Evolutionary conservation across 805 yeast genomes (phyloP).

Genomic region (Lipomyces spencermartinsiae): DNA sequence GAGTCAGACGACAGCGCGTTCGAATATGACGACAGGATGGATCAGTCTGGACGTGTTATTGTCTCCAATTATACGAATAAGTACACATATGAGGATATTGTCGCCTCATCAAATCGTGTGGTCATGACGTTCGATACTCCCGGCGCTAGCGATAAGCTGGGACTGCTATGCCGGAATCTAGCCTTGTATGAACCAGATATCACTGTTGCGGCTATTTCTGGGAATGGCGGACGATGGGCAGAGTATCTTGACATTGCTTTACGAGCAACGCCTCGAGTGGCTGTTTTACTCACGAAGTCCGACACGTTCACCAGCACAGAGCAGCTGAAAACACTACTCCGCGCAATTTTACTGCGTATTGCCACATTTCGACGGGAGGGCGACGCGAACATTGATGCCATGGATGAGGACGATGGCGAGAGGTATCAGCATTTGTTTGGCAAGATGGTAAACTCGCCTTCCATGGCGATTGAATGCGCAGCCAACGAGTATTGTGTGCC

Average conservation of each 20-base stretch:
- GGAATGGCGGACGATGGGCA: conserved; percentile 24
- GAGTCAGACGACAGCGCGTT: conserved; percentile 7
- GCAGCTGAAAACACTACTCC: conserved; percentile 23
- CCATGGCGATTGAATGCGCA: conserved; percentile 30
- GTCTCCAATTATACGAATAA: conserved; percentile 30
- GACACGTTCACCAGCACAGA: conserved; percentile 27
- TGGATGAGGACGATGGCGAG: conserved; percentile 5
- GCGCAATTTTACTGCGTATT: conserved; percentile 20
- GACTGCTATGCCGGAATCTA: conserved; percentile 28
- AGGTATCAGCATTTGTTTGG: conserved; percentile 20
- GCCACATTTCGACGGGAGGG: conserved; percentile 16
- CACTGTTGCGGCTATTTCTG: conserved; percentile 24
- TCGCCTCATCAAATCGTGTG: conserved; percentile 28
- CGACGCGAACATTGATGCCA: background rate
- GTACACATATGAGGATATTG: conserved; percentile 33
- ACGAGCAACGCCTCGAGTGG: conserved; percentile 26
- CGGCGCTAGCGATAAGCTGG: conserved; percentile 25
- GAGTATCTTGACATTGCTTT: conserved; percentile 32
- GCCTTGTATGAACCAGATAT: conserved; percentile 32
- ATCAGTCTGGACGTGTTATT: conserved; percentile 7
- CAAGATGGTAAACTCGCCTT: conserved; percentile 32
- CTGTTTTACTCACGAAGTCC: conserved; percentile 31
- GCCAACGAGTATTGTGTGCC: conserved; percentile 28
- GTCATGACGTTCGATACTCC: conserved; percentile 37
- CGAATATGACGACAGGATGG: conserved; percentile 14